Conservation (phyloP, 495 filamentous ascomycete species). For the Penicillium pulvis region DNA sequence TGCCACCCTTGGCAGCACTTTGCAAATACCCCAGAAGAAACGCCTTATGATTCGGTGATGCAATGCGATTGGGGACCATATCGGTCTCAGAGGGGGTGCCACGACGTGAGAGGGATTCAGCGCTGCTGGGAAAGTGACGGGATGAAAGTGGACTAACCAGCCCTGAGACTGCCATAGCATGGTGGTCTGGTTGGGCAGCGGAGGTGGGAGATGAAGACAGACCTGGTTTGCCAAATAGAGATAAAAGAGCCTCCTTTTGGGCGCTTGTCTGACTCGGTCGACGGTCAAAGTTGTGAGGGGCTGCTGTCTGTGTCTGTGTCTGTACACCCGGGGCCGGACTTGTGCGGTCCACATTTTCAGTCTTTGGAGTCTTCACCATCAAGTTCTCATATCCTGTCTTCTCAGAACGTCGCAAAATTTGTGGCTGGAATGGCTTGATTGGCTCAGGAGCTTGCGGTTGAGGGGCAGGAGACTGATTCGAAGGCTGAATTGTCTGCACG, state of each 20-base stretch:
- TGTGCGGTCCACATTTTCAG: slow-evolving; percentile 17
- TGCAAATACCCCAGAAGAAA: slow-evolving; percentile 79
- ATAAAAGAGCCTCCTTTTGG: slow-evolving; percentile 69
- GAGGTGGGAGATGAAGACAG: slow-evolving; percentile 28
- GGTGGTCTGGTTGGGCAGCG: slow-evolving; percentile 28
- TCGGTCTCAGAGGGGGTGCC: slow-evolving; percentile 44
- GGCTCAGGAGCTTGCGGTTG: slow-evolving; percentile 31
- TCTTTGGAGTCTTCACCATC: slow-evolving; percentile 14
- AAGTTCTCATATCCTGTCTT: slow-evolving; percentile 32
- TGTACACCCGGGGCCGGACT: slow-evolving; percentile 15
- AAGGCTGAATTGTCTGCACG: slow-evolving; percentile 19
- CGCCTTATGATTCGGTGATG: slow-evolving; percentile 70
- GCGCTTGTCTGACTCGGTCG: slow-evolving; percentile 54
- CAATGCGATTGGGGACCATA: slow-evolving; percentile 48
- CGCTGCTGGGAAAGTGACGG: slow-evolving; percentile 34
- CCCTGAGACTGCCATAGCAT: slow-evolving; percentile 30
- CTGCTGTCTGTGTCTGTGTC: slow-evolving; percentile 8
- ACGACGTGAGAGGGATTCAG: slow-evolving; percentile 43
- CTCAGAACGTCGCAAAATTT: slow-evolving; percentile 59
- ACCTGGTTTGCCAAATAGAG: slow-evolving; percentile 66
- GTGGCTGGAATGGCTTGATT: slow-evolving; percentile 57
- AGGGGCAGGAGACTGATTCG: slow-evolving; percentile 19
- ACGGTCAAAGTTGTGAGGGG: slow-evolving; percentile 34
- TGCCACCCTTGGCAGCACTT: slow-evolving; percentile 54
- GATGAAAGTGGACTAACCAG: slow-evolving; percentile 53